Conservation (phyloP, 1,139 yeast genomes). For the Protomyces inundatus region DNA sequence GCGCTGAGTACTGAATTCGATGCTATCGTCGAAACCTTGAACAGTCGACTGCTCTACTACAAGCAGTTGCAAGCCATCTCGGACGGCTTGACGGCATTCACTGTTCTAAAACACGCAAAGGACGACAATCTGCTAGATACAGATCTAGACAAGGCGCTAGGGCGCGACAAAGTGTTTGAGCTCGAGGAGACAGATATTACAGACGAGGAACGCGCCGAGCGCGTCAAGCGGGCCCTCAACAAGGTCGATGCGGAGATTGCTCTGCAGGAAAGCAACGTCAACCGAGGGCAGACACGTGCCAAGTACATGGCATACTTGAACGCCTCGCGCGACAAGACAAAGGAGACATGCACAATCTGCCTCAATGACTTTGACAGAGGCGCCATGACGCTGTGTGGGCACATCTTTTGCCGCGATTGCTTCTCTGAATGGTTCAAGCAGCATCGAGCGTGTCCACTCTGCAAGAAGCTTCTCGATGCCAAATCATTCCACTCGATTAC, state of each 20-base stretch:
- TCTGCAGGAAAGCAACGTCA: conserved; percentile 22
- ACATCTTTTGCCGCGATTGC: conserved; percentile 65
- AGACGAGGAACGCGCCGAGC: conserved; percentile 33
- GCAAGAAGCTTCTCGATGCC: conserved; percentile 49
- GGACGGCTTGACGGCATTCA: conserved; percentile 53
- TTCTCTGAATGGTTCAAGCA: conserved; percentile 56
- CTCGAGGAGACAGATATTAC: conserved; percentile 14
- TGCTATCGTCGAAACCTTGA: conserved; percentile 47
- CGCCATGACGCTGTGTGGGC: conserved; percentile 26
- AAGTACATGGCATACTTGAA: conserved; percentile 56
- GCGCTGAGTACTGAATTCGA: conserved; percentile 39
- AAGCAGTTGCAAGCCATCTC: conserved; percentile 79
- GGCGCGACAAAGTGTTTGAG: conserved; percentile 1
- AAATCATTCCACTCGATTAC: conserved; percentile 15
- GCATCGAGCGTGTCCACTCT: conserved; percentile 65
- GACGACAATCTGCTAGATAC: not conserved
- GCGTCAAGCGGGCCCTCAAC: conserved; percentile 27
- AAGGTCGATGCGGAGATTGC: conserved; percentile 17
- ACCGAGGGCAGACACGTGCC: conserved; percentile 40
- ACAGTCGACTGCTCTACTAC: conserved; percentile 72
- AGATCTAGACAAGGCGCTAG: conserved; percentile 5
- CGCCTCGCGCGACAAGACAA: conserved; percentile 35
- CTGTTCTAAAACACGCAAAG: conserved; percentile 1
- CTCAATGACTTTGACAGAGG: conserved; percentile 65
- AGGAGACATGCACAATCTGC: conserved; percentile 69